Conservation (phyloP, 257 asterid genomes). For the Penstemon eatonii region DNA sequence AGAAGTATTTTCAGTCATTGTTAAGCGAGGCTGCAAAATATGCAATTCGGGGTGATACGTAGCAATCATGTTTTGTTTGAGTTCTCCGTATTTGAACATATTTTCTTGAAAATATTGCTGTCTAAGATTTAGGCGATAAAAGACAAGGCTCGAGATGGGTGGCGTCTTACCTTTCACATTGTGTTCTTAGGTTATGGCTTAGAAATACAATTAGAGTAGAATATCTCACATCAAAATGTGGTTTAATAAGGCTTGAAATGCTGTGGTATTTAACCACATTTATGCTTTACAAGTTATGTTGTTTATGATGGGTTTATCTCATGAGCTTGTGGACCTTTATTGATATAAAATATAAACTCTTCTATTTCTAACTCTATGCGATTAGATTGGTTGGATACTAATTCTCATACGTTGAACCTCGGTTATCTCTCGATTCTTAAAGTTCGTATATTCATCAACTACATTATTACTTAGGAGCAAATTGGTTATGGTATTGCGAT, state of each 20-base stretch:
- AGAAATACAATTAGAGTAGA: not conserved
- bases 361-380: not conserved
- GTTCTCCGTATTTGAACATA: not conserved
- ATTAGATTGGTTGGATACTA: slow-evolving; percentile 4
- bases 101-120: not conserved
- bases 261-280: not conserved
- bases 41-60: not conserved
- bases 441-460: not conserved
- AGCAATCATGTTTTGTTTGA: not conserved
- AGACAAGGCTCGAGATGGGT: not conserved
- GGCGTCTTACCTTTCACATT: slow-evolving; percentile 6
- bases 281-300: not conserved
- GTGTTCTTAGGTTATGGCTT: not conserved
- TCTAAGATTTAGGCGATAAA: not conserved
- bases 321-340: not conserved
- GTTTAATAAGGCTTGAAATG: not conserved
- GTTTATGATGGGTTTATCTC: not conserved
- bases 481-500: not conserved
- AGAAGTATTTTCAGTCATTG: not conserved
- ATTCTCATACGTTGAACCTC: slow-evolving; percentile 6
- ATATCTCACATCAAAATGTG: not conserved
- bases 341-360: not conserved
- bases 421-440: not conserved
- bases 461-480: slow-evolving; percentile 1
- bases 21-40: slow-evolving; percentile 5